Percentiles rank a stretch among this genome's conserved stretches.
Evolutionary conservation across 164 flowering plant species (phyloP).

Genomic region (Vitis riparia): DNA sequence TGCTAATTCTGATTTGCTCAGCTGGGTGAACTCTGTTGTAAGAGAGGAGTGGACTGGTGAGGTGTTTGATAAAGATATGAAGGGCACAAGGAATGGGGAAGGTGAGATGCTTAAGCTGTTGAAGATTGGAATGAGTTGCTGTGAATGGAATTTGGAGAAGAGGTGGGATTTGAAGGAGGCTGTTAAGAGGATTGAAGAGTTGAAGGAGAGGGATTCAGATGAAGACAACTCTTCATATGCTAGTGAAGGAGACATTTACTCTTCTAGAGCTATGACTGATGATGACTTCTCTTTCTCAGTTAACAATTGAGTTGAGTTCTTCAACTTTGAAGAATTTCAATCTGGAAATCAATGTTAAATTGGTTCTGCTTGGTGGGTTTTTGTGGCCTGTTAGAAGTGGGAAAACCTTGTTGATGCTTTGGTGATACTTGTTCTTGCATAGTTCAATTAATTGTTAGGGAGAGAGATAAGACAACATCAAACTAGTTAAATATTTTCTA

Average conservation of each 20-base stretch:
- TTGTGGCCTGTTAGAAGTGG: too few species aligned
- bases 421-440: too few species aligned
- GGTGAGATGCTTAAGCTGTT: conserved; percentile 56
- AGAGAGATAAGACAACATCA: too few species aligned
- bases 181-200: conserved; percentile 41
- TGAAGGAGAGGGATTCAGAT: conserved; percentile 40
- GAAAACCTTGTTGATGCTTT: too few species aligned
- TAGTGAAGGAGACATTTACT: conserved; percentile 27
- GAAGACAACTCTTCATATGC: conserved; percentile 23
- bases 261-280: conserved; percentile 31
- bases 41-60: conserved; percentile 54
- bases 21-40: conserved; percentile 55
- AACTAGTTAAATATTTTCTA: too few species aligned
- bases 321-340: too few species aligned
- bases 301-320: conserved; percentile 6
- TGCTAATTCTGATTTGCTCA: conserved; percentile 27
- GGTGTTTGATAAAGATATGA: conserved; percentile 61
- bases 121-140: conserved; percentile 59
- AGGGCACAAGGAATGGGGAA: conserved; percentile 20
- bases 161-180: conserved; percentile 47
- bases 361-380: too few species aligned
- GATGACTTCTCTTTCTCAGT: conserved; percentile 34
- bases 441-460: too few species aligned
- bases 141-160: conserved; percentile 44
- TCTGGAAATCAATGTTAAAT: too few species aligned